phyloP scores from a whole-genome alignment of 371 early-diverging fungal species.

The Dentiscutata heterogama region DNA sequence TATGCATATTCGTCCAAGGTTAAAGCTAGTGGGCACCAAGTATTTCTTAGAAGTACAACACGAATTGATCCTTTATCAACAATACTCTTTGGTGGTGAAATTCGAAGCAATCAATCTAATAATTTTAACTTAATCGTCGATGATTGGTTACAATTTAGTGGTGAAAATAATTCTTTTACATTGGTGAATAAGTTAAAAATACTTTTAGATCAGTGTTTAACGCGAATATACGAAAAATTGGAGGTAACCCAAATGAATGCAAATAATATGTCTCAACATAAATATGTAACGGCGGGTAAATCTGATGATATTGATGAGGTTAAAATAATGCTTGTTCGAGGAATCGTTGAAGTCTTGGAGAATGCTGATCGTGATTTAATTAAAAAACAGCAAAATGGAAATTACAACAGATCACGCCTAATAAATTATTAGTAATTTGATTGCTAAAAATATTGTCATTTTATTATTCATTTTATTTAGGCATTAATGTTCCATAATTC shows the following conservation, averaged over 20 bases:
- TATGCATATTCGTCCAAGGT: slow-evolving; percentile 57
- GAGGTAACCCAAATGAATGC: neutral
- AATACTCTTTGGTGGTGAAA: slow-evolving; percentile 50
- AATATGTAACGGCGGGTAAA: neutral
- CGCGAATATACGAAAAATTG: slow-evolving; percentile 33
- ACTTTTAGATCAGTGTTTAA: slow-evolving; percentile 29
- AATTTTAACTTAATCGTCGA: slow-evolving; percentile 5
- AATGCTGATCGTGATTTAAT: neutral
- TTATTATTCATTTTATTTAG: no score
- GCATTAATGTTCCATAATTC: no score
- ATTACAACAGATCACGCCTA: no score
- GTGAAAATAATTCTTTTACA: neutral
- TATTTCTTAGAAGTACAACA: slow-evolving; percentile 57
- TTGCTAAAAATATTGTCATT: no score
- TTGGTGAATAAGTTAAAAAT: neutral
- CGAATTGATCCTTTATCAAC: slow-evolving; percentile 55
- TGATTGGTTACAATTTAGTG: slow-evolving; percentile 39
- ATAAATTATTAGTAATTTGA: no score
- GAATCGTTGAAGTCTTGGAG: slow-evolving; percentile 31
- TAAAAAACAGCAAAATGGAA: neutral
- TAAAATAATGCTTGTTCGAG: slow-evolving; percentile 20
- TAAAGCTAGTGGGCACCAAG: slow-evolving; percentile 52
- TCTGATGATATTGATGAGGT: neutral
- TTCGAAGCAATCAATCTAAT: neutral
- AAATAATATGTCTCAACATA: neutral